A percentile compares a stretch with the other conserved stretches of the same genome.
Evolutionary conservation across 225 moss, liverwort and hornwort species (phyloP).

Genomic region (Antitrichia curtipendula): DNA sequence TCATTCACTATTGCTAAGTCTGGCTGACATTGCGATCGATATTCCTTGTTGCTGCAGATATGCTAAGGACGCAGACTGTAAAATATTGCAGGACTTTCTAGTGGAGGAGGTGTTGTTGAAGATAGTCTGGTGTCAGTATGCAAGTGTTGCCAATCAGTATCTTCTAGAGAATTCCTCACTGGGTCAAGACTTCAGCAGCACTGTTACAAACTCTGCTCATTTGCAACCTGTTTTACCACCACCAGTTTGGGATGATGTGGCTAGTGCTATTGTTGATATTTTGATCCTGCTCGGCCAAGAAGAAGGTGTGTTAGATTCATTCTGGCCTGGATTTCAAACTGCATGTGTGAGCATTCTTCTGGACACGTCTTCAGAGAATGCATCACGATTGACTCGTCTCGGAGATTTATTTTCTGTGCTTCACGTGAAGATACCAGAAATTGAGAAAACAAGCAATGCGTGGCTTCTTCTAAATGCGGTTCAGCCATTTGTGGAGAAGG

Average conservation of each 20-base stretch:
- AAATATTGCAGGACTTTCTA: slow-evolving; percentile 42
- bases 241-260: slow-evolving; percentile 37
- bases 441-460: slow-evolving; percentile 7
- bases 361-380: slow-evolving; percentile 26
- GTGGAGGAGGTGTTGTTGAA: slow-evolving; percentile 62
- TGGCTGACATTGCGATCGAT: background rate
- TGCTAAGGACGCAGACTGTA: slow-evolving; percentile 22
- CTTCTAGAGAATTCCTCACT: background rate
- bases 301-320: slow-evolving; percentile 31
- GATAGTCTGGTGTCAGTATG: slow-evolving; percentile 70
- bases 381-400: slow-evolving; percentile 41
- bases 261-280: slow-evolving; percentile 39
- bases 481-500: slow-evolving; percentile 62
- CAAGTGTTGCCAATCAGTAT: slow-evolving; percentile 1
- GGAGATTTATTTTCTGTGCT: slow-evolving; percentile 50
- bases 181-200: background rate
- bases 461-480: slow-evolving; percentile 66
- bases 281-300: slow-evolving; percentile 31
- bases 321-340: slow-evolving; percentile 79
- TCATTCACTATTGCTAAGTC: background rate
- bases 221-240: slow-evolving; percentile 12
- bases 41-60: slow-evolving; percentile 28
- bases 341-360: slow-evolving; percentile 40
- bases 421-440: slow-evolving; percentile 27
- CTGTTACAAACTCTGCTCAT: background rate